phyloP scores from a whole-genome alignment of 2,329 filamentous ascomycete genomes.

The Arthrobotrys conoides region DNA sequence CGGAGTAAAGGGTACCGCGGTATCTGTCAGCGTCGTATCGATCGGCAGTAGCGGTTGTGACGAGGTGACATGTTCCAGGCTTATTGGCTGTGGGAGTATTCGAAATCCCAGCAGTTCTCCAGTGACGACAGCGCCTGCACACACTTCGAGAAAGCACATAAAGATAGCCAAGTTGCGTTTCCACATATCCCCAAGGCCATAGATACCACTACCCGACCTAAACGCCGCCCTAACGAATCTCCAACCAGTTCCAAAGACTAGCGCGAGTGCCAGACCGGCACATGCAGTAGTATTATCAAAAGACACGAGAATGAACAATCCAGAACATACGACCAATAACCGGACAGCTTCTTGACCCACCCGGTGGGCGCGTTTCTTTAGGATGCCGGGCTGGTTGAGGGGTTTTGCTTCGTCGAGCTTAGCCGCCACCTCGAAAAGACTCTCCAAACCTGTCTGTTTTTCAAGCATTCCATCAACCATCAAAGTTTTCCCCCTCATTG shows the following conservation, averaged over 20 bases:
- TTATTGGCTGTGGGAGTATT: background rate
- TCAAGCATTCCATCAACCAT: slow-evolving; percentile 45
- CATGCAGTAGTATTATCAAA: slow-evolving; percentile 27
- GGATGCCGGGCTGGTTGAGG: slow-evolving; percentile 53
- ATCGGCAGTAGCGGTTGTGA: slow-evolving; percentile 11
- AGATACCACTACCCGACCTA: slow-evolving; percentile 13
- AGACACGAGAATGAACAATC: slow-evolving; percentile 45
- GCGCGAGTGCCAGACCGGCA: slow-evolving; percentile 30
- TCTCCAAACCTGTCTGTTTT: slow-evolving; percentile 49
- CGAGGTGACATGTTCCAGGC: background rate
- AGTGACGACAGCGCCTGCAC: slow-evolving; percentile 26
- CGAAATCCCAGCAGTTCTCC: slow-evolving; percentile 41
- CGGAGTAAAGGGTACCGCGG: slow-evolving; percentile 26
- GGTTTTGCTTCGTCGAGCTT: slow-evolving; percentile 51
- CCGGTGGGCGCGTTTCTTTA: slow-evolving; percentile 52
- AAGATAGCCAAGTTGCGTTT: slow-evolving; percentile 39
- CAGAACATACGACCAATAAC: slow-evolving; percentile 46
- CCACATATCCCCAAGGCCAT: slow-evolving; percentile 39
- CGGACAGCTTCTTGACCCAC: slow-evolving; percentile 50
- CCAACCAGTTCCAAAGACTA: slow-evolving; percentile 34
- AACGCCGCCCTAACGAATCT: slow-evolving; percentile 42
- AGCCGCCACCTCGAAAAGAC: slow-evolving; percentile 53
- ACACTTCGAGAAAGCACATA: slow-evolving; percentile 42
- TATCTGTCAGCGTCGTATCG: slow-evolving; percentile 35
- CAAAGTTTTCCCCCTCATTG: slow-evolving; percentile 43